Evolutionary conservation across 78 protist genomes (phyloP), one percentile per base, ranked within the genome.

Genomic region (Paratrimastix pyriformis): DNA sequence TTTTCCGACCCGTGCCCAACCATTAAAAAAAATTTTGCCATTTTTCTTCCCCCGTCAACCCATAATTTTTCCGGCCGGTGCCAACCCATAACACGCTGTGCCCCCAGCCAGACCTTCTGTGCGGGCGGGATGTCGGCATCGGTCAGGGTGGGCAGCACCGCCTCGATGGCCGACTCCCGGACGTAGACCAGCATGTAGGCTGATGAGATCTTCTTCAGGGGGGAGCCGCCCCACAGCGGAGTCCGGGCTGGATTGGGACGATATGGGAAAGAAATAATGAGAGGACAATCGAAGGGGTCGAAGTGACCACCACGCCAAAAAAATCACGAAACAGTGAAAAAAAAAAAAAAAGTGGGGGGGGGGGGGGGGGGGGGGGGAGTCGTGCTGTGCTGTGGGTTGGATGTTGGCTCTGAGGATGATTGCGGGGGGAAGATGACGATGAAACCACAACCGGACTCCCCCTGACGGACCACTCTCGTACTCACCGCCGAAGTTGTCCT

Each of bases 121-220:
- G n/a, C n/a, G n/a, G n/a, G 43, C 57, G 72, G 80, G 37, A 77
- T 77, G 7, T 66, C 81, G 50, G 57, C 75, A n/a, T 79, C 80
- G 9, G 45, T 18, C 42, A 80, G 70, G 58, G 79, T 71, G 65
- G 62, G 62, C 26, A 68, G 37, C 24, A 88, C 50, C 43, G 52
- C 65, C 11, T 38, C 64, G 26, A 71, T 18, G 29, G 70, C 82
- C 0, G 57, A 60, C 46, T 69, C 66, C 60, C 91, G 83, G 35
- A 90, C 72, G 69, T 93, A 94, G 43, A 93, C 90, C 35, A 93
- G 85, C 95, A 93, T 91, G 71, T 94, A 90, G 24, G 91, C 93
- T 76, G 54, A 82, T 75, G 30, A 66, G 2, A 30, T 81, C n/a
- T n/a, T n/a, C n/a, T n/a, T n/a, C n/a, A n/a, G n/a, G n/a, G n/a